Evolutionary conservation across 192 early-diverging fungal genomes (phyloP), one percentile per base, ranked within the genome.

Genomic region (Linnemannia zychae): DNA sequence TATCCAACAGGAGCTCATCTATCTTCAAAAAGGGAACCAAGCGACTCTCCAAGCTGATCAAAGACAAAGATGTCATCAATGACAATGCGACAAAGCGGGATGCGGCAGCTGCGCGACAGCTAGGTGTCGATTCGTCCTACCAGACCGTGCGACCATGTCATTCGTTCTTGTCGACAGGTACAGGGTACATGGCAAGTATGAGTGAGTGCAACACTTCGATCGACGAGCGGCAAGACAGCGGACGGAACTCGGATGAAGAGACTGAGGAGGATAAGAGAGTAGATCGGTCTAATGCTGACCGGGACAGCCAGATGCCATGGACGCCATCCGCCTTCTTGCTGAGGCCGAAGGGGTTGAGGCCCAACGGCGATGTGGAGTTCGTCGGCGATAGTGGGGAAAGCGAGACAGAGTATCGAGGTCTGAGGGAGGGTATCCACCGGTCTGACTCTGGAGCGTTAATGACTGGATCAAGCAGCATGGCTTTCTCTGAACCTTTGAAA

Each of bases 111-210:
- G 57, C 28, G 31, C 28, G 57, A 31, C 57, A 31, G n/a, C 57
- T 63, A 24, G 57, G 57, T 15, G 2, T 63, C 3, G 24, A 63
- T 33, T 63, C 57, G 7, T 22, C n/a, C 13, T 28, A 31, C 22
- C 73, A 74, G 13, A 74, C 36, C 17, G 28, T 67, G 2, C 47
- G 75, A 34, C 75, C 75, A n/a, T 76, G 75, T 33, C 75, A 67
- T 16, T 76, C 75, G 33, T 49, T 67, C 37, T 11, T 31, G 7
- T 76, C 75, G 12, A 65, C 34, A n/a, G 75, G 46, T 33, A 67
- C 75, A 13, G 75, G 75, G 0, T 76, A 76, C 65, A 67, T 76
- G 63, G 75, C 75, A 22, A 67, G 75, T 36, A 76, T 76, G 75
- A 76, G 75, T n/a, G 75, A 28, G 17, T 40, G 65, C 13, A 76